Conservation (phyloP, 2,329 filamentous ascomycete species). For the Arthrobotrys musiformis region DNA sequence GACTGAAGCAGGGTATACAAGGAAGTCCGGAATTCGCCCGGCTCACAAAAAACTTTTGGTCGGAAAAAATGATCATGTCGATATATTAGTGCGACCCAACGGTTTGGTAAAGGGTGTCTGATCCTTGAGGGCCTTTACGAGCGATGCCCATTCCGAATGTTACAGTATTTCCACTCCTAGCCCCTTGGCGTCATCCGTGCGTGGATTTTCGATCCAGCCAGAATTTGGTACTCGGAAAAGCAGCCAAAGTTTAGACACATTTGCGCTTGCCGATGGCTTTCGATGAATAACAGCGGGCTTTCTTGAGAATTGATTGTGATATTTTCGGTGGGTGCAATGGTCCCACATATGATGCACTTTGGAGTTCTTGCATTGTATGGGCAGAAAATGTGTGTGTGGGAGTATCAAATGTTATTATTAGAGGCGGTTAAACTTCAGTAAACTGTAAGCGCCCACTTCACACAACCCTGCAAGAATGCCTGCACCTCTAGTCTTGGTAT, state of each 20-base stretch:
- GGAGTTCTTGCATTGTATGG: background rate
- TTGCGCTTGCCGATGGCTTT: background rate
- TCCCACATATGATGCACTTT: constrained; percentile 29
- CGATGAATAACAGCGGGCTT: background rate
- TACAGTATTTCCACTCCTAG: background rate
- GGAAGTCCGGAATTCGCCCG: constrained; percentile 49
- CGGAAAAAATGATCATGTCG: constrained; percentile 33
- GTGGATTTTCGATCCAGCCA: background rate
- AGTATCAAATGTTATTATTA: constrained; percentile 35
- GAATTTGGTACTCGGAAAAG: background rate
- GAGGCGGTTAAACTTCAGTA: constrained; percentile 44
- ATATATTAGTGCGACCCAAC: constrained; percentile 43
- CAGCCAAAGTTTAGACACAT: background rate
- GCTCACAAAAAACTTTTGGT: constrained; percentile 21
- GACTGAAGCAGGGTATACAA: constrained; percentile 8
- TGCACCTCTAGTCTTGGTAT: constrained; percentile 21
- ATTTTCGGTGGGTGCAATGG: background rate
- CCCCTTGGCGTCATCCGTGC: constrained; percentile 25
- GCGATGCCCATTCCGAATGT: constrained; percentile 16
- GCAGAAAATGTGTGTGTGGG: constrained; percentile 34
- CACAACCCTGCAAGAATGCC: constrained; percentile 41
- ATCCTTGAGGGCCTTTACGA: constrained; percentile 46
- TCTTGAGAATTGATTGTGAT: constrained; percentile 2
- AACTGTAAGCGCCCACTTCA: constrained; percentile 52
- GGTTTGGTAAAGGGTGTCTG: constrained; percentile 45